Conservation (phyloP, 139 green algal species). For the Pseudopediastrum boryanum region DNA sequence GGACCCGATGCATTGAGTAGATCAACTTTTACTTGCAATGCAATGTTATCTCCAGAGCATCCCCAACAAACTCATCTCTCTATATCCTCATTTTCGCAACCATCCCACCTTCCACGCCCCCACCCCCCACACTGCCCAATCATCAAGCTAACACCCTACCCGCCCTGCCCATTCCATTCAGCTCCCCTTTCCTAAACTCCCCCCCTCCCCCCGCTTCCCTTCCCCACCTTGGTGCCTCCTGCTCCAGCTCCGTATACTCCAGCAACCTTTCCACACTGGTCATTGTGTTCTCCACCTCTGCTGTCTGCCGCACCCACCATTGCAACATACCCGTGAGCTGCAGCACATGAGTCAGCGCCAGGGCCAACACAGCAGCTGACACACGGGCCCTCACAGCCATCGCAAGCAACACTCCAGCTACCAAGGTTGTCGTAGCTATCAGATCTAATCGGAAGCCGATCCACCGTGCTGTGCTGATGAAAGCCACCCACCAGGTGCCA, state of each 20-base stretch:
- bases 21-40: too few relatives aligned
- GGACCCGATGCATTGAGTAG: too few relatives aligned
- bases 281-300: constrained; percentile 87
- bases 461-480: constrained; percentile 65
- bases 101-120: too few relatives aligned
- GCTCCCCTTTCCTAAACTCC: too few relatives aligned
- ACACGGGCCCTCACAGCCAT: constrained; percentile 57
- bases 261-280: constrained; percentile 85
- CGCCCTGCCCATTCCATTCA: too few relatives aligned
- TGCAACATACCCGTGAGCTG: constrained; percentile 77
- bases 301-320: constrained; percentile 71
- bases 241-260: constrained; percentile 73
- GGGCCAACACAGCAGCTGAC: constrained; percentile 53
- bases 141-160: too few relatives aligned
- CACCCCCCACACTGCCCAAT: too few relatives aligned
- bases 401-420: constrained; percentile 64
- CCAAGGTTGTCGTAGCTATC: constrained; percentile 65
- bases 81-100: too few relatives aligned
- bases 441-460: constrained; percentile 69
- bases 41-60: too few relatives aligned
- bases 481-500: constrained; percentile 65
- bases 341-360: constrained; percentile 79
- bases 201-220: too few relatives aligned
- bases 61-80: too few relatives aligned
- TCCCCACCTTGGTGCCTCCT: constrained; percentile 61